Evolutionary conservation across 1,284 basidiomycete genomes (phyloP), one percentile per base, ranked within the genome.

Genomic region (Moesziomyces sp.): DNA sequence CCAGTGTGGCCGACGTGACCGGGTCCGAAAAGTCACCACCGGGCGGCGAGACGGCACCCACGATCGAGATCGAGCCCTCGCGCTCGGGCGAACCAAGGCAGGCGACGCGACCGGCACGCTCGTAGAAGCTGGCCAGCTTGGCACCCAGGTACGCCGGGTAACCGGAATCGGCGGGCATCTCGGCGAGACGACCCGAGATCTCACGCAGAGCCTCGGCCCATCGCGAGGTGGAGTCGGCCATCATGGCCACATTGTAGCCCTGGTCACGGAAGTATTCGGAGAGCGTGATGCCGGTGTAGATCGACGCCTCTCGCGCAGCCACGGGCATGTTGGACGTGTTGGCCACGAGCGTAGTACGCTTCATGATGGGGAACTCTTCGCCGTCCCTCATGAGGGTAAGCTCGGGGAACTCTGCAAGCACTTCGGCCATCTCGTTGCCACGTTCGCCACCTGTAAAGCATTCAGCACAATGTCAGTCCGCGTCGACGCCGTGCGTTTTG

Each of bases 321-420:
- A 99, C 97, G 78, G 97, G 97, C 97, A 99, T 99, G 87, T 99
- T 99, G 62, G 96, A 98, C 2, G 97, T 99, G 86, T 99, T 99
- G 78, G 97, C 97, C 66, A 99, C 96, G 38, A 99, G 90, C 3
- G 96, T 95, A 1, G 97, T 99, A 72, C 97, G 95, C 86, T 99
- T 99, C 97, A 99, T 99, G 88, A 99, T 99, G 43, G 97, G 97
- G 85, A 98, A 96, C 89, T 97, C 91, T 62, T 94, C 92, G 63
- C 88, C 88, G 79, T 93, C 91, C 63, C 93, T 87, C 66, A 93
- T 93, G 89, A 98, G 92, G 2, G 92, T 94, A 48, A 99, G 88
- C 85, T 94, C 88, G 57, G 97, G 97, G 91, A 99, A 98, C 90
- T 97, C 86, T 46, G 93, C 93, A 85, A 97, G 87, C 23, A 97